phyloP scores from a whole-genome alignment of 2,329 filamentous ascomycete species.

The Aspergillus fijiensis region DNA sequence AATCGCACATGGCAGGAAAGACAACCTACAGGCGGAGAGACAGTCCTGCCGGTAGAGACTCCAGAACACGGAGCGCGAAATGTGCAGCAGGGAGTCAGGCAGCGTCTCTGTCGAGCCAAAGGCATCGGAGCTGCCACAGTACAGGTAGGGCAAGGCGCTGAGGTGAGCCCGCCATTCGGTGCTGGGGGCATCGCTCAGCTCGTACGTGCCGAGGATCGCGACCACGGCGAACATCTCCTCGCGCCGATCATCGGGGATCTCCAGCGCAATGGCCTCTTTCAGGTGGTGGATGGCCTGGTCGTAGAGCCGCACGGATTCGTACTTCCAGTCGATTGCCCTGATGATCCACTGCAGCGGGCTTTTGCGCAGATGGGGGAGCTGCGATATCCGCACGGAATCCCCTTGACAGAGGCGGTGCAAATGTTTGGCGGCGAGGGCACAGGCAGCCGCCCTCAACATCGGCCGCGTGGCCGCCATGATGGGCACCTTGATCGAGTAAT shows the following conservation, averaged over 20 bases:
- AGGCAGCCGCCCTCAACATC: constrained; percentile 27
- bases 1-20: not conserved
- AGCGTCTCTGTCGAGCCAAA: not conserved
- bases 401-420: constrained; percentile 10
- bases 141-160: constrained; percentile 15
- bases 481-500: constrained; percentile 29
- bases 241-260: constrained; percentile 6
- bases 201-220: constrained; percentile 18
- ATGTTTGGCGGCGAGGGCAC: constrained; percentile 30
- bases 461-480: constrained; percentile 25
- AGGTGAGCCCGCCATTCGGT: constrained; percentile 19
- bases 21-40: constrained; percentile 19
- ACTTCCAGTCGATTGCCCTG: constrained; percentile 15
- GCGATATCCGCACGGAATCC: not conserved
- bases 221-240: constrained; percentile 21
- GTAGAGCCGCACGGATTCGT: constrained; percentile 19
- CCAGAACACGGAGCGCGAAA: constrained; percentile 19
- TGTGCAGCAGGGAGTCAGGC: not conserved
- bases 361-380: not conserved
- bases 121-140: not conserved
- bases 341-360: not conserved
- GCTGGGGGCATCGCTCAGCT: constrained; percentile 20
- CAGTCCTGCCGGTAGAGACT: constrained; percentile 20
- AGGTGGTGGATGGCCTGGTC: constrained; percentile 17
- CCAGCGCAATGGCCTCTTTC: constrained; percentile 12